Conservation (phyloP, 257 asterid genomes). For the Forsythia viridissima region DNA sequence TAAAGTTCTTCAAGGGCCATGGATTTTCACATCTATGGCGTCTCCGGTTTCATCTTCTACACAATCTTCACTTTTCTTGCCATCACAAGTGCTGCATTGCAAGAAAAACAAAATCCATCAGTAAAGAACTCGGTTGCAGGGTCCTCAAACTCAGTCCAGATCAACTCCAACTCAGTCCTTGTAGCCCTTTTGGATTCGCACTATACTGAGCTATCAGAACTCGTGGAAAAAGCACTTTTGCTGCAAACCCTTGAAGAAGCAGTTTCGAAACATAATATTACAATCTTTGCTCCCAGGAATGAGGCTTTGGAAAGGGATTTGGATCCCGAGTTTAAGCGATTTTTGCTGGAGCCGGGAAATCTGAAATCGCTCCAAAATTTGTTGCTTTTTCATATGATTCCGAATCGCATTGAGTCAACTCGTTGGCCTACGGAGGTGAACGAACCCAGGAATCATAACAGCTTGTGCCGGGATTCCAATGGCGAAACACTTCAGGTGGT, state of each 20-base stretch:
- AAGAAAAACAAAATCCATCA: neutral
- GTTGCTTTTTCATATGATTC: constrained; percentile 31
- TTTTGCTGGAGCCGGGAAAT: constrained; percentile 38
- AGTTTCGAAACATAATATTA: constrained; percentile 26
- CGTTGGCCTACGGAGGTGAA: constrained; percentile 8
- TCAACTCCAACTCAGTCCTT: constrained; percentile 38
- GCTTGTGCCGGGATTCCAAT: neutral
- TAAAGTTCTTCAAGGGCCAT: constrained; percentile 9
- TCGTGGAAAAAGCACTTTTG: constrained; percentile 38
- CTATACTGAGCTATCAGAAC: constrained; percentile 34
- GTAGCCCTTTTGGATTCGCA: constrained; percentile 36
- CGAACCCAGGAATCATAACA: neutral
- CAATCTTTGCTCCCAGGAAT: constrained; percentile 37
- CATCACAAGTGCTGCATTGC: constrained; percentile 22
- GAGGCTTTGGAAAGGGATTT: constrained; percentile 36
- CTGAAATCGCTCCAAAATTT: constrained; percentile 31
- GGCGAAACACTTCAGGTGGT: neutral
- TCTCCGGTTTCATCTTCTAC: neutral
- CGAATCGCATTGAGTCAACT: constrained; percentile 14
- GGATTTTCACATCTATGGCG: constrained; percentile 21
- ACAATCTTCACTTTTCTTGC: neutral
- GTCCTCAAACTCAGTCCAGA: constrained; percentile 22
- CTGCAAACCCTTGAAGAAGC: constrained; percentile 35
- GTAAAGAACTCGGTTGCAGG: neutral
- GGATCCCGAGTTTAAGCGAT: constrained; percentile 39